Base-by-base conservation (phyloP, 495 filamentous ascomycete species). In the Hypoxylon crocopeplum region DNA sequence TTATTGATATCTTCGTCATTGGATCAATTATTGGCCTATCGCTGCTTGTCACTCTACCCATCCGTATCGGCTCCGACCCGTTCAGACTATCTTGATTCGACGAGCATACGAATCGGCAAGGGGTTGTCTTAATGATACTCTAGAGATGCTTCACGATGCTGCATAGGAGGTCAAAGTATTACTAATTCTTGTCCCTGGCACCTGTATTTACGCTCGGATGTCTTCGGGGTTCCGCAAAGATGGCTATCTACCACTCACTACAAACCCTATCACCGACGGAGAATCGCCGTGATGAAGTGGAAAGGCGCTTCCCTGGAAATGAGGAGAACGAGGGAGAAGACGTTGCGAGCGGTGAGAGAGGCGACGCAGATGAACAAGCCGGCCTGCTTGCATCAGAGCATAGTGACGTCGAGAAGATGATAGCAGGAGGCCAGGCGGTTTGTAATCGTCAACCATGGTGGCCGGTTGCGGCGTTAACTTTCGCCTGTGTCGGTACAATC, bases 231-330 rank as follows among this genome's bases (percentile, higher is more conserved):
- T 38, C 27, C 17, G 15, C 25, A 46, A 48, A 50, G 25, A 59
- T 64, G 61, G 39, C 22, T 20, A 37, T 20, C 33, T 40, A 55
- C 11, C 39, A 17, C 25, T 21, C 40, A 16, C 20, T 24, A 33
- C 27, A 53, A 30, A 2, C 42, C 30, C 48, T 64, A 55, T 59
- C 55, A 24, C 61, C 49, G 55, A 59, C 45, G 45, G 21, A 20
- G 16, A 47, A 45, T 8, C 39, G n/a, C 21, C 50, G 16, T 16
- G 27, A 51, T 33, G 40, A 56, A 24, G 34, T 27, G 20, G 46
- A 21, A 36, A 49, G 16, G 27, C 55, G 15, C 13, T 21, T 16
- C 16, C 41, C 32, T 39, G 11, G 16, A 1, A 30, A 17, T n/a
- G 37, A 40, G 15, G 24, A 29, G 1, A 24, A 32, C 22, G 25